These are phyloP conservation scores for Medicago lupulina DNA, from an alignment of 306 rosid genomes.

Conservation along the genomic window DNA sequence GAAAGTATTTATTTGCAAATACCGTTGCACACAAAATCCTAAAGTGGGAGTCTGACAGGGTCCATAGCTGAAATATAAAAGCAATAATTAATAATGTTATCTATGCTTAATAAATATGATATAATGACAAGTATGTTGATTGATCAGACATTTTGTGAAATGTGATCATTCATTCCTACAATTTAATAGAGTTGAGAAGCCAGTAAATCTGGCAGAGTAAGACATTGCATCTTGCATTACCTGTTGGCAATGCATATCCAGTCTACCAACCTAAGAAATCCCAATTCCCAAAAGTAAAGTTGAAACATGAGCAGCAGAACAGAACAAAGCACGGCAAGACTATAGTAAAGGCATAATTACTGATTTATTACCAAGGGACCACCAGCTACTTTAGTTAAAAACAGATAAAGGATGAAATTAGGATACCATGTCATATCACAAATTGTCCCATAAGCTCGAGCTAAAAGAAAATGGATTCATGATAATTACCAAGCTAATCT, in stretches of 20 bases:
- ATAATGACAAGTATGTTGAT: slow-evolving; percentile 28
- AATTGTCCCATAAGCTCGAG: slow-evolving; percentile 12
- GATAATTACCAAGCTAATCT: slow-evolving; percentile 17
- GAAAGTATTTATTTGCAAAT: slow-evolving; percentile 89
- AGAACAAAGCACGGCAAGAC: slow-evolving; percentile 23
- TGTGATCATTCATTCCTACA: slow-evolving; percentile 19
- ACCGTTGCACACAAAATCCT: slow-evolving; percentile 95
- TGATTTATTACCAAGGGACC: slow-evolving; percentile 18
- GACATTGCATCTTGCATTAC: slow-evolving; percentile 25
- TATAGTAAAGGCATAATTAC: slow-evolving; percentile 21
- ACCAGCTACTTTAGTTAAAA: slow-evolving; percentile 23
- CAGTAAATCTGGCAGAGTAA: slow-evolving; percentile 26
- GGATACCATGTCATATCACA: slow-evolving; percentile 18
- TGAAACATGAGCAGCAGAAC: slow-evolving; percentile 23
- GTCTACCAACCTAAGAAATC: slow-evolving; percentile 36
- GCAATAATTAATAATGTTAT: slow-evolving; percentile 43
- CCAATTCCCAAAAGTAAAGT: slow-evolving; percentile 26
- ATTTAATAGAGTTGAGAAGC: slow-evolving; percentile 26
- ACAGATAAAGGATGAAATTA: slow-evolving; percentile 25
- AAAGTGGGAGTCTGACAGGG: slow-evolving; percentile 99
- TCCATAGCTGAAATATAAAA: slow-evolving; percentile 82
- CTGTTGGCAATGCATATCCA: slow-evolving; percentile 27
- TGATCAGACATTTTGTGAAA: slow-evolving; percentile 30
- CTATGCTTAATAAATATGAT: slow-evolving; percentile 35
- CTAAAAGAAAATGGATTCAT: slow-evolving; percentile 30